Evolutionary conservation across 495 filamentous ascomycete genomes (phyloP), one percentile per base, ranked within the genome.

Genomic region (Hyaloscypha hepaticicola): DNA sequence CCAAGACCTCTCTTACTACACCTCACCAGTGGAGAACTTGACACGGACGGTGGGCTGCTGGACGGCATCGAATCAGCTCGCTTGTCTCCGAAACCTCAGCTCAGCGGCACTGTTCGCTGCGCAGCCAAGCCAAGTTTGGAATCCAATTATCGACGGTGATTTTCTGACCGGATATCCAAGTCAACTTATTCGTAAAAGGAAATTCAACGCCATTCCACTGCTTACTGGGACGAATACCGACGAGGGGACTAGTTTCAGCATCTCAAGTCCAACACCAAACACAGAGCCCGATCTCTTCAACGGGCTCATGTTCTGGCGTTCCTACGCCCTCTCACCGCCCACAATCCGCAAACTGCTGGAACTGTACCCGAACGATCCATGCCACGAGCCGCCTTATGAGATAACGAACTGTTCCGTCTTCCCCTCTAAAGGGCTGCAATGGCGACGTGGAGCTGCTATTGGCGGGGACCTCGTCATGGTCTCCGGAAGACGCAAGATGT

Each of bases 401-500:
- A 77, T 71, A 45, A 78, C 74, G 22, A 79, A 72, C 70, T 78
- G 68, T 60, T 70, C 65, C 8, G 80, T 77, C 24, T 78, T 78
- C 74, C 74, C 73, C 4, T 58, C 59, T 1, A 64, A 77, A 33
- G 85, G 85, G 0, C 69, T 77, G 5, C 72, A 83, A 69, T 64
- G 24, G 64, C 70, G 38, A 59, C 72, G 63, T 61, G 68, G 31
- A 3, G 48, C 25, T 27, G 60, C 50, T 14, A 62, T 62, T 53
- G 60, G 14, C 19, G 60, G 50, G 1, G 49, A 73, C 82, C 66
- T 87, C 77, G 76, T 74, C 34, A 84, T 88, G 78, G 81, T 83
- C 33, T 83, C 83, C 0, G 79, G 80, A 31, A 80, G 86, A 1
- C 81, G 87, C 12, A 75, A 77, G 28, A 81, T 83, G 31, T 85